These are phyloP conservation scores for Diaporthe eres DNA, from an alignment of 2,329 filamentous ascomycete genomes.

Conservation along the genomic window DNA sequence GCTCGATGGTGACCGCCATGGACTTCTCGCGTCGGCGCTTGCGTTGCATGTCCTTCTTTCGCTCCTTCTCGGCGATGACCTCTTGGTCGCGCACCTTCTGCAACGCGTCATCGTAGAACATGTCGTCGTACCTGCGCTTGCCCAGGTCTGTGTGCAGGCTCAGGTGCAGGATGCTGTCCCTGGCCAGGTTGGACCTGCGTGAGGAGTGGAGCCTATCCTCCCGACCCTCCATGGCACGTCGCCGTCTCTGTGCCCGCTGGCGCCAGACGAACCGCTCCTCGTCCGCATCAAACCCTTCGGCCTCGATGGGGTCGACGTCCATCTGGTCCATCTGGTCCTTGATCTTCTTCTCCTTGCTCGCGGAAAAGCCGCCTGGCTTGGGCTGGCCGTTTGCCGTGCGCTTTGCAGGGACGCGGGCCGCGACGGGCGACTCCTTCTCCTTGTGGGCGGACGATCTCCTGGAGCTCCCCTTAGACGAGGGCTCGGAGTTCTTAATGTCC, in stretches of 20 bases:
- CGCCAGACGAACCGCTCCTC: slow-evolving; percentile 63
- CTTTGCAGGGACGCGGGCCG: slow-evolving; percentile 65
- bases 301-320: slow-evolving; percentile 58
- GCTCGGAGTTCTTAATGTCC: slow-evolving; percentile 64
- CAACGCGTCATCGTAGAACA: slow-evolving; percentile 85
- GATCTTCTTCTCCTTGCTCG: slow-evolving; percentile 78
- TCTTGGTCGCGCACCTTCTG: slow-evolving; percentile 92
- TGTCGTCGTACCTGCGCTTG: slow-evolving; percentile 81
- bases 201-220: slow-evolving; percentile 77
- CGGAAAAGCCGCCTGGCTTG: slow-evolving; percentile 60
- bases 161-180: slow-evolving; percentile 72
- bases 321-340: slow-evolving; percentile 71
- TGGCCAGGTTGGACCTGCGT: slow-evolving; percentile 72
- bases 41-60: slow-evolving; percentile 99
- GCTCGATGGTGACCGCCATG: slow-evolving; percentile 91
- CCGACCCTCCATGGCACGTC: slow-evolving; percentile 72
- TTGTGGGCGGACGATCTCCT: slow-evolving; percentile 63
- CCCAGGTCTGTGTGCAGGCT: slow-evolving; percentile 78
- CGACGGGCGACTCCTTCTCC: slow-evolving; percentile 62
- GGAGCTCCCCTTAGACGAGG: slow-evolving; percentile 59
- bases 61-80: slow-evolving; percentile 94
- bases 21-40: slow-evolving; percentile 97
- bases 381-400: slow-evolving; percentile 72
- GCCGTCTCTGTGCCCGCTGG: slow-evolving; percentile 76
- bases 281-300: slow-evolving; percentile 60